Evolutionary conservation across 768 basidiomycete species (phyloP), one percentile per base, ranked within the genome.

Genomic region (Kwoniella europaea): DNA sequence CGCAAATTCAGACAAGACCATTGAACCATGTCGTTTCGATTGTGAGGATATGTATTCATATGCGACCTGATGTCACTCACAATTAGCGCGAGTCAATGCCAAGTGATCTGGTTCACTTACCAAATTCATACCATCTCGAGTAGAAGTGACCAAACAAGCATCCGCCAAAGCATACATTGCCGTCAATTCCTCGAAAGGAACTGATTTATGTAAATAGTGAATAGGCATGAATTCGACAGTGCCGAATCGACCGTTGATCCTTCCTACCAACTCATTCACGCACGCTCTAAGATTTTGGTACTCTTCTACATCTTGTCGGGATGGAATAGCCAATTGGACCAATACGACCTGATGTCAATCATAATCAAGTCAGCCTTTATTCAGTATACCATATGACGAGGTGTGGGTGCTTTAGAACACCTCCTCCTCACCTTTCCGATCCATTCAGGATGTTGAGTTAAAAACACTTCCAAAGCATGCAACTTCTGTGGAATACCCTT

Each of bases 161-260:
- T 98, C 97, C 80, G 92, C 93, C 77, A 98, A 88, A 22, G 96
- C 94, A 81, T 98, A 99, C 65, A 99, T 88, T n/a, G 97, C 97
- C 69, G 94, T 95, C 9, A 99, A 88, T 81, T 99, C 97, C 81
- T 97, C 93, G 80, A 98, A 95, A 0, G 90, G 85, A 64, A 98
- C 86, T 73, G 90, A 91, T 85, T 95, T 95, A 88, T 98, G 96
- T 93, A 98, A 93, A 84, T 97, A 98, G 84, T 98, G 97, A 71
- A 99, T 98, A 6, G 97, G 97, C 93, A 98, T 97, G 83, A 96
- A 98, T 77, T 99, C 97, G 80, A 98, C 94, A 1, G 97, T 98
- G 41, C 97, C 97, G 79, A 99, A 99, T 10, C 94, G 91, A 9
- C 97, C 97, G 82, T 99, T 99, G 85, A 99, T 98, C 27, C 96